Conservation (phyloP, 805 yeast genomes). For the Ogataea corticis region DNA sequence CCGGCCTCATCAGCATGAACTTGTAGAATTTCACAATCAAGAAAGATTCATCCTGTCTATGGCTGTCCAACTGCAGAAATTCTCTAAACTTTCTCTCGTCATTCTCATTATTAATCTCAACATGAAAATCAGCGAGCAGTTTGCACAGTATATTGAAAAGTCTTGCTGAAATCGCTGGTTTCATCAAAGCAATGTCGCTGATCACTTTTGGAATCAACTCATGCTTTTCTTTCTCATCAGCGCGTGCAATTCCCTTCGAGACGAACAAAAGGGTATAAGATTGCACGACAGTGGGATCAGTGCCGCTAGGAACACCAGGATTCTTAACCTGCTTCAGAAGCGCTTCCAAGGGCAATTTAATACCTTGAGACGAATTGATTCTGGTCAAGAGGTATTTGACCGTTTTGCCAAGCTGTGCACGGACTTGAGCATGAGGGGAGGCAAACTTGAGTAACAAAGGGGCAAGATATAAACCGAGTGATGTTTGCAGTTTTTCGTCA, state of each 20-base stretch:
- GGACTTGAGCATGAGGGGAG: constrained; percentile 65
- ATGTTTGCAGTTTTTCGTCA: constrained; percentile 60
- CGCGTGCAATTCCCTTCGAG: constrained; percentile 65
- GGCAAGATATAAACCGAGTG: constrained; percentile 62
- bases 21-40: constrained; percentile 50
- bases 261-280: constrained; percentile 65
- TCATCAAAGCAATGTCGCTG: constrained; percentile 44
- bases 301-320: constrained; percentile 46
- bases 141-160: constrained; percentile 62
- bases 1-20: constrained; percentile 58
- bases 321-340: constrained; percentile 62
- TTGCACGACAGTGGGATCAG: constrained; percentile 52
- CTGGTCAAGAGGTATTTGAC: constrained; percentile 70
- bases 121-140: constrained; percentile 48
- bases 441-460: constrained; percentile 79
- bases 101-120: constrained; percentile 47
- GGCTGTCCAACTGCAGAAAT: constrained; percentile 37
- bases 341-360: constrained; percentile 65
- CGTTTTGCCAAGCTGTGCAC: constrained; percentile 61
- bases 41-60: constrained; percentile 43
- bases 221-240: constrained; percentile 38
- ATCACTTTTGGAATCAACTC: constrained; percentile 49
- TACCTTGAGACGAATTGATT: constrained; percentile 50
- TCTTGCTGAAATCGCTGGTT: constrained; percentile 44
- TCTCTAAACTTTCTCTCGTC: constrained; percentile 40